Percentiles rank a stretch among this genome's conserved stretches.
Evolutionary conservation across 179 eudicot genomes (phyloP).

Genomic region (Amaranthus tricolor): DNA sequence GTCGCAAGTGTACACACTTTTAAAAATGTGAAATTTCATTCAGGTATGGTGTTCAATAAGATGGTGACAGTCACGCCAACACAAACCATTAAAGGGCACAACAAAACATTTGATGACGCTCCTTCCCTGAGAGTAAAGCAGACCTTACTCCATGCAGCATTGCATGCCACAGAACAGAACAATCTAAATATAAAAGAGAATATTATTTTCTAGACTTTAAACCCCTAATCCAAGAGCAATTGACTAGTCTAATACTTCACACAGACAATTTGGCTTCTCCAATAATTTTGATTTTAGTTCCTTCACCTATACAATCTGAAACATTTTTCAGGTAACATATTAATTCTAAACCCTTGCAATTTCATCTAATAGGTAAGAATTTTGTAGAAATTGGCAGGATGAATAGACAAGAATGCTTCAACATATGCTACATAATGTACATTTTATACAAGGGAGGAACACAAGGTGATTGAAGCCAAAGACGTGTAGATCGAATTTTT

Average conservation of each 20-base stretch:
- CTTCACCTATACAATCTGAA: not conserved
- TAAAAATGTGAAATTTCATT: too few relatives aligned
- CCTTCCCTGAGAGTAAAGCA: not conserved
- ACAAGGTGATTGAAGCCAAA: not conserved
- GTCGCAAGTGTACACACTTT: too few relatives aligned
- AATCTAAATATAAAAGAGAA: not conserved
- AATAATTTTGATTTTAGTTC: not conserved
- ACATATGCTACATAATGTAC: not conserved
- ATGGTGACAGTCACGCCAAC: too few relatives aligned
- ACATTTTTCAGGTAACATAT: not conserved
- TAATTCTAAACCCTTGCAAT: not conserved
- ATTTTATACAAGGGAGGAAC: not conserved
- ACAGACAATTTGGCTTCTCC: not conserved
- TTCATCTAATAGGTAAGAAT: not conserved
- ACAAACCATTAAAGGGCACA: too few relatives aligned
- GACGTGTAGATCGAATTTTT: not conserved
- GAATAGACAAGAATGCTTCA: not conserved
- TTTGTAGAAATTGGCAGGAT: too few relatives aligned
- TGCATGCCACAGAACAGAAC: not conserved
- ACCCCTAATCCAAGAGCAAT: not conserved
- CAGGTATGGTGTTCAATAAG: too few relatives aligned
- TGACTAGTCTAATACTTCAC: not conserved
- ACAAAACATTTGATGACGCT: too few relatives aligned
- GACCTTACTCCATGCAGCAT: not conserved
- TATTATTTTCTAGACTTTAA: too few relatives aligned